Evolutionary conservation across 148 eudicot species (phyloP).

Genomic region (Pouteria glomerata): DNA sequence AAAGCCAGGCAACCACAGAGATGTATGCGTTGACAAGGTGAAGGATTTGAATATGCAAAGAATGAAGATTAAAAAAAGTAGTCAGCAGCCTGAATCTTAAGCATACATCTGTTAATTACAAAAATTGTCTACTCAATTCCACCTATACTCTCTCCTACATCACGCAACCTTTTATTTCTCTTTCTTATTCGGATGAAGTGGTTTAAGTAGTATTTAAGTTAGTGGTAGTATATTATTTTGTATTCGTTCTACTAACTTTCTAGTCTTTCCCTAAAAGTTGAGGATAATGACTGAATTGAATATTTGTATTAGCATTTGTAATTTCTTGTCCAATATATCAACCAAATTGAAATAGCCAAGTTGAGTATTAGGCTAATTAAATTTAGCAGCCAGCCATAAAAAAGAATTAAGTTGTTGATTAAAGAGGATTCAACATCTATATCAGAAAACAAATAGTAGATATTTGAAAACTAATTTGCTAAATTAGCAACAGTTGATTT

Average conservation of each 20-base stretch:
- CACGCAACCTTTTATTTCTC: too few relatives aligned
- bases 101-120: background rate
- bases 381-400: background rate
- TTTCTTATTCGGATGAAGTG: too few relatives aligned
- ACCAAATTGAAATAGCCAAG: background rate
- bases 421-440: too few relatives aligned
- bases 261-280: too few relatives aligned
- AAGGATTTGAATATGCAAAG: slow-evolving; percentile 5
- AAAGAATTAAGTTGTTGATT: background rate
- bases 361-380: background rate
- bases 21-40: background rate
- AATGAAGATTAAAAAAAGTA: background rate
- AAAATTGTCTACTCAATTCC: background rate
- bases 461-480: background rate
- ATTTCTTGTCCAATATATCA: too few relatives aligned
- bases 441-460: too few relatives aligned
- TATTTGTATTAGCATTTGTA: too few relatives aligned
- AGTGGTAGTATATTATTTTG: too few relatives aligned
- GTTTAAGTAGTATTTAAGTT: too few relatives aligned
- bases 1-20: background rate
- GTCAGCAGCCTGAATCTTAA: background rate
- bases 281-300: too few relatives aligned
- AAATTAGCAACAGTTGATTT: background rate
- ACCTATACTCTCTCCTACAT: background rate
- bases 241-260: too few relatives aligned